These are phyloP conservation scores for Aspergillus hancockii DNA, from an alignment of 495 filamentous ascomycete species.

Conservation along the genomic window DNA sequence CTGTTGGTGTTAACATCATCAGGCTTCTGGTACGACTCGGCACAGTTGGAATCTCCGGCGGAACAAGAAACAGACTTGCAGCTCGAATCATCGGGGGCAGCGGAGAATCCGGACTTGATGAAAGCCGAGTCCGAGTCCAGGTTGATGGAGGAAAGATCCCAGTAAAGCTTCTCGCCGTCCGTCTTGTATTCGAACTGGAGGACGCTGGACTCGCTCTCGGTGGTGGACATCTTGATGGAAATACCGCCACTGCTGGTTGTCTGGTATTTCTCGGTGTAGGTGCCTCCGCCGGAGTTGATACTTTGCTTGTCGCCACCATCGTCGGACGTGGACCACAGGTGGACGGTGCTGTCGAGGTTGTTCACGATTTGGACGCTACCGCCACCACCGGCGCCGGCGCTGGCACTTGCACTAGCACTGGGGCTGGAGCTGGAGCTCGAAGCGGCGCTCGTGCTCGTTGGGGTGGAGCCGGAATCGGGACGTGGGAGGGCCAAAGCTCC, in stretches of 20 bases:
- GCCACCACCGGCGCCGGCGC: slow-evolving; percentile 10
- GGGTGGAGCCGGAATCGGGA: neutral
- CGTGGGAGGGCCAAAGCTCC: slow-evolving; percentile 22
- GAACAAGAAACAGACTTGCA: slow-evolving; percentile 33
- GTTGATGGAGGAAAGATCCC: slow-evolving; percentile 44
- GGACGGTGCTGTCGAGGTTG: slow-evolving; percentile 35
- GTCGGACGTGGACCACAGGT: slow-evolving; percentile 36
- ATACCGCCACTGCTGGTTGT: slow-evolving; percentile 40
- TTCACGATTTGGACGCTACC: slow-evolving; percentile 36
- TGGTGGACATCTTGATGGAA: slow-evolving; percentile 45
- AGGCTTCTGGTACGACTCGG: slow-evolving; percentile 35
- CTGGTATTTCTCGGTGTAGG: slow-evolving; percentile 32
- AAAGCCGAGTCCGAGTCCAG: slow-evolving; percentile 31
- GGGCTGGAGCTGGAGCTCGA: slow-evolving; percentile 7
- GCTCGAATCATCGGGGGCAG: slow-evolving; percentile 28
- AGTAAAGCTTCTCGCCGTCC: slow-evolving; percentile 24
- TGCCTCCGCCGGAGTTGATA: slow-evolving; percentile 27
- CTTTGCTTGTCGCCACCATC: slow-evolving; percentile 27
- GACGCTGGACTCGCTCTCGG: slow-evolving; percentile 25
- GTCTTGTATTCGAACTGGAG: slow-evolving; percentile 38
- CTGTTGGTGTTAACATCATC: slow-evolving; percentile 33
- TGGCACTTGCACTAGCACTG: slow-evolving; percentile 13
- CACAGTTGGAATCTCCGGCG: slow-evolving; percentile 34
- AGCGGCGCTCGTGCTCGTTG: slow-evolving; percentile 11
- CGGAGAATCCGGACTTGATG: slow-evolving; percentile 35